phyloP scores from a whole-genome alignment of 805 yeast genomes.

The Cyberlindnera nakhonratchasimensis region DNA sequence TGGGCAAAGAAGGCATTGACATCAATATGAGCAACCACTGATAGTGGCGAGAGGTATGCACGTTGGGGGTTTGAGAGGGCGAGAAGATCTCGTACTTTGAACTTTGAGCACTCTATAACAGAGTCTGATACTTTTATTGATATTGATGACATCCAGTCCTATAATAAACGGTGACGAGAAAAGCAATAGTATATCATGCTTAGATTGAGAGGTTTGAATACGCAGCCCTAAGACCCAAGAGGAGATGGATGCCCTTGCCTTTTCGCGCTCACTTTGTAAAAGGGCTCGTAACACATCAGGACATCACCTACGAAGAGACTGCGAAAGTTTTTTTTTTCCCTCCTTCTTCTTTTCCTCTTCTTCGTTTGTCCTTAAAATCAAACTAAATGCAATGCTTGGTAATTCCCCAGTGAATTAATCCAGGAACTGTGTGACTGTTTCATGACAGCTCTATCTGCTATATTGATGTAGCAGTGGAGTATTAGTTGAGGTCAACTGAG shows the following conservation, averaged over 20 bases:
- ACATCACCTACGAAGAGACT: conserved; percentile 10
- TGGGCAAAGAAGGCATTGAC: conserved; percentile 96
- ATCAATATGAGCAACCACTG: conserved; percentile 84
- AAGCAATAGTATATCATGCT: background rate
- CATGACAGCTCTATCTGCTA: too few relatives aligned
- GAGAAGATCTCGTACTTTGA: conserved; percentile 45
- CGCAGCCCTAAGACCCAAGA: conserved; percentile 5
- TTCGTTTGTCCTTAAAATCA: background rate
- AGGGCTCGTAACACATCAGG: conserved; percentile 9
- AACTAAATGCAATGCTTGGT: too few relatives aligned
- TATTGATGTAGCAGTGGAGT: too few relatives aligned
- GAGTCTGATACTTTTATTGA: background rate
- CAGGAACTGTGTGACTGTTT: too few relatives aligned
- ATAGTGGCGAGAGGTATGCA: conserved; percentile 62
- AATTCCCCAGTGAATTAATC: too few relatives aligned
- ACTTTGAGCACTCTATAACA: conserved; percentile 32
- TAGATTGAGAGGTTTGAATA: too few relatives aligned
- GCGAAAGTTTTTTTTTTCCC: conserved; percentile 13
- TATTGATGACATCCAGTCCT: background rate
- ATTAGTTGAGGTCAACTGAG: conserved; percentile 21
- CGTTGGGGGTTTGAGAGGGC: conserved; percentile 43
- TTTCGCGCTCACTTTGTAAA: too few relatives aligned
- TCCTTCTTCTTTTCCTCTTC: conserved; percentile 2
- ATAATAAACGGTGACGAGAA: too few relatives aligned
- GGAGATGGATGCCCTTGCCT: too few relatives aligned